Evolutionary conservation across 805 yeast species (phyloP).

Genomic region (Myxozyma kluyveri): DNA sequence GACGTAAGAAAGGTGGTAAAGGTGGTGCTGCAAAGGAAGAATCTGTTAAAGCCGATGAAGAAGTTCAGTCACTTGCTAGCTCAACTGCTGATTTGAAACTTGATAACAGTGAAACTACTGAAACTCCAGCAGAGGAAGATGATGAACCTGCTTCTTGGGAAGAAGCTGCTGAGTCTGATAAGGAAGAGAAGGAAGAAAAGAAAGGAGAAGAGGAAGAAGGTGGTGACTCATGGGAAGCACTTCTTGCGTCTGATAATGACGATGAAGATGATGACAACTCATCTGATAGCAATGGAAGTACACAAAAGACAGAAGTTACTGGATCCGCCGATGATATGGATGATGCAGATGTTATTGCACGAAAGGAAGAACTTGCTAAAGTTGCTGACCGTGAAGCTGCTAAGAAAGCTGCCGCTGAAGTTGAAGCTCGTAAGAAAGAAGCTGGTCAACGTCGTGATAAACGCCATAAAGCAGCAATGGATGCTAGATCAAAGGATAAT

Average conservation of each 20-base stretch:
- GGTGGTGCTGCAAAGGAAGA: constrained; percentile 38
- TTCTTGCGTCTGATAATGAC: constrained; percentile 35
- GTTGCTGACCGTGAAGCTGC: constrained; percentile 18
- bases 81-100: constrained; percentile 33
- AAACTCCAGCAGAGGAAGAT: constrained; percentile 26
- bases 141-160: constrained; percentile 36
- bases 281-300: constrained; percentile 32
- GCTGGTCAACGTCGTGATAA: constrained; percentile 43
- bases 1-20: constrained; percentile 56
- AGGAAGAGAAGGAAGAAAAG: constrained; percentile 20
- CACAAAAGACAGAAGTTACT: constrained; percentile 33
- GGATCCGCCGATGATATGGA: constrained; percentile 39
- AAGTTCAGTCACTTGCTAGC: constrained; percentile 34
- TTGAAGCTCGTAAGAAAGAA: constrained; percentile 38
- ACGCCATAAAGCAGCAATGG: constrained; percentile 40
- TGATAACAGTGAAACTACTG: constrained; percentile 31
- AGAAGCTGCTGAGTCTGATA: constrained; percentile 34
- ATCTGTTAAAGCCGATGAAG: constrained; percentile 27
- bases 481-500: constrained; percentile 47
- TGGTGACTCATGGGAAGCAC: constrained; percentile 31
- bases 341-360: constrained; percentile 37
- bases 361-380: constrained; percentile 32
- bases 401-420: constrained; percentile 30
- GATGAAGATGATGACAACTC: constrained; percentile 14
- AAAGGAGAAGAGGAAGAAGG: too few relatives aligned